Percentiles rank a stretch among this genome's conserved stretches.
phyloP scores from a whole-genome alignment of 495 filamentous ascomycete species.

The Podospora conica region DNA sequence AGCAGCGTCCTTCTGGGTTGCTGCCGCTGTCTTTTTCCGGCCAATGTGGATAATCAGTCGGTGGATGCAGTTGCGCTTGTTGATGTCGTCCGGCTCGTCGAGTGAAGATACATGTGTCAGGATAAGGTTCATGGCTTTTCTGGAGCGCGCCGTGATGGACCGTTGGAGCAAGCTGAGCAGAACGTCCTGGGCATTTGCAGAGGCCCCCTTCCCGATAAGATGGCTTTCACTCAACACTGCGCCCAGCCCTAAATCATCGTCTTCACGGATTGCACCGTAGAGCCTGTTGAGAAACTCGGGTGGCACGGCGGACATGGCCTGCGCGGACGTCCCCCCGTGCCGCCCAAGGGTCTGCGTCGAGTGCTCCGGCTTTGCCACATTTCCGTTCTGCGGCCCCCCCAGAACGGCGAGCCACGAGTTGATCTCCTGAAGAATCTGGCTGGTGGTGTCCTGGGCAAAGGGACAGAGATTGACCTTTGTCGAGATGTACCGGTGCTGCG shows the following conservation, averaged over 20 bases:
- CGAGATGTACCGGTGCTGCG: constrained; percentile 75
- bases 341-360: constrained; percentile 67
- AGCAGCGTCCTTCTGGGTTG: constrained; percentile 40
- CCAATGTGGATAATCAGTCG: constrained; percentile 86
- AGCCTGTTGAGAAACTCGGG: constrained; percentile 59
- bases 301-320: constrained; percentile 64
- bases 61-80: constrained; percentile 88
- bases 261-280: constrained; percentile 69
- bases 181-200: constrained; percentile 47
- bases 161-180: constrained; percentile 78
- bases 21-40: constrained; percentile 59
- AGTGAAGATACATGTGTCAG: constrained; percentile 60
- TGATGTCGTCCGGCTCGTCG: constrained; percentile 85
- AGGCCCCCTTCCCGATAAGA: constrained; percentile 38
- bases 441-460: constrained; percentile 73
- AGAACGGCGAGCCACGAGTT: constrained; percentile 87
- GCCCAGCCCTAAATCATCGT: constrained; percentile 58
- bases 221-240: constrained; percentile 54
- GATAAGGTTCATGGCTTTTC: constrained; percentile 60
- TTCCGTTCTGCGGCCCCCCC: constrained; percentile 60
- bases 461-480: constrained; percentile 79
- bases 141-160: constrained; percentile 66
- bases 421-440: constrained; percentile 63
- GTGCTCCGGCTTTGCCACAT: constrained; percentile 65
- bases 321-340: constrained; percentile 47